Base-by-base conservation (phyloP, 2,329 filamentous ascomycete genomes). In the Verticillium klebahnii region DNA sequence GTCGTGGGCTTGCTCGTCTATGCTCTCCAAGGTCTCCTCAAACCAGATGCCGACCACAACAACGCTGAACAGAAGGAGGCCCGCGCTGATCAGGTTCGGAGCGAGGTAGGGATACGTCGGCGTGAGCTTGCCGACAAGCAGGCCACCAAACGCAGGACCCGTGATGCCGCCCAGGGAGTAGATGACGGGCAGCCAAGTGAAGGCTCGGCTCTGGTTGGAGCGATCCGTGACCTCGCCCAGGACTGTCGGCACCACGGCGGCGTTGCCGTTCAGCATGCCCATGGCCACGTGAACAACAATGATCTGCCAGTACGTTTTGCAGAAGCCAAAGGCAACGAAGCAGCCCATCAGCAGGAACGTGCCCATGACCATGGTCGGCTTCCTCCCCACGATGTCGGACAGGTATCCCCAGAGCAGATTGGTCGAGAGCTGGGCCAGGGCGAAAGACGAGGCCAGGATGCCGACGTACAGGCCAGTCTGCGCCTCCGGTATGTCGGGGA, bases 81-180 rank as follows among this genome's bases (percentile, higher is more conserved):
- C 81, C 0, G 93, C 91, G 0, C 89, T 88, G 25, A 95, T 79
- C 0, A 98, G 71, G 68, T 98, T 99, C 0, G 95, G 94, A 0
- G 86, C 83, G 4, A 97, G 80, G 69, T 96, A 99, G 0, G 95
- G 95, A 72, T 92, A 94, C 1, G 81, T 80, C 57, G 85, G 84
- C 2, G 74, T 72, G 32, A 85, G 72, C 56, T 81, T 82, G 55
- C 88, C 85, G 0, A 96, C 90, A 60, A 98, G 77, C 50, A 97
- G 73, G 0, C 95, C 95, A 15, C 95, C 95, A n/a, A 98, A 77
- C 1, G 96, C 87, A 0, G 95, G 95, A 0, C 95, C 95, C 0
- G 93, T 95, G 64, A 99, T 97, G 54, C 91, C 92, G 19, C 95
- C 95, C 37, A 99, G 81, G 4, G 94, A 94, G 75, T 99, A 99